phyloP scores from a whole-genome alignment of 2,329 filamentous ascomycete species.

The Dryadomyces quercivorus region DNA sequence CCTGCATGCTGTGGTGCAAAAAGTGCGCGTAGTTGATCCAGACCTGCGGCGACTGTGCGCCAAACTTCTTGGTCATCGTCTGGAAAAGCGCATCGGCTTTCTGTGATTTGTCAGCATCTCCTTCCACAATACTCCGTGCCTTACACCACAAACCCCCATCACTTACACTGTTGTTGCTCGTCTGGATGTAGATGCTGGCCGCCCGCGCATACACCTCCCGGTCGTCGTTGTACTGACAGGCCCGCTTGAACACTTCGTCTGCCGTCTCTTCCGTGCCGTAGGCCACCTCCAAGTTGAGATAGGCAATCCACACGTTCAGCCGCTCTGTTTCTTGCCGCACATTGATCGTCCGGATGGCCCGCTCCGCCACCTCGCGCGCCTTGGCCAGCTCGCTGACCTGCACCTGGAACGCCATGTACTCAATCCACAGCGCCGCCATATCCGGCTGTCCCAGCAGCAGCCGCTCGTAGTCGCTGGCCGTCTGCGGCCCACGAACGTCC shows the following conservation, averaged over 20 bases:
- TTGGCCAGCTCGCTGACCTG: constrained; percentile 80
- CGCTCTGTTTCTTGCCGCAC: constrained; percentile 87
- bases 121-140: neutral
- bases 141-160: fast-evolving
- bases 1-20: constrained; percentile 60
- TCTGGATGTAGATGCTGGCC: constrained; percentile 90
- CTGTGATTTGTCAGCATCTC: constrained; percentile 28
- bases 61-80: constrained; percentile 76
- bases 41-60: constrained; percentile 64
- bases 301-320: constrained; percentile 87
- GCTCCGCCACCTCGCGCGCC: constrained; percentile 79
- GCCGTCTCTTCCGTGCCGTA: constrained; percentile 76
- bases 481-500: constrained; percentile 78
- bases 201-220: constrained; percentile 82
- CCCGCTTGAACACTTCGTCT: constrained; percentile 79
- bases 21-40: constrained; percentile 96
- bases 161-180: constrained; percentile 69
- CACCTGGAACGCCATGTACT: constrained; percentile 98
- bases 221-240: constrained; percentile 86
- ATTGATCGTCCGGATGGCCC: constrained; percentile 82
- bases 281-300: constrained; percentile 86
- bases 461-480: constrained; percentile 84
- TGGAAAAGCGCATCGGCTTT: constrained; percentile 86
- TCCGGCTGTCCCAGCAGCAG: constrained; percentile 85
- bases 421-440: constrained; percentile 86